Percentiles rank a stretch among this genome's conserved stretches.
phyloP scores from a whole-genome alignment of 805 yeast species.

The Zygosaccharomyces lentus region DNA sequence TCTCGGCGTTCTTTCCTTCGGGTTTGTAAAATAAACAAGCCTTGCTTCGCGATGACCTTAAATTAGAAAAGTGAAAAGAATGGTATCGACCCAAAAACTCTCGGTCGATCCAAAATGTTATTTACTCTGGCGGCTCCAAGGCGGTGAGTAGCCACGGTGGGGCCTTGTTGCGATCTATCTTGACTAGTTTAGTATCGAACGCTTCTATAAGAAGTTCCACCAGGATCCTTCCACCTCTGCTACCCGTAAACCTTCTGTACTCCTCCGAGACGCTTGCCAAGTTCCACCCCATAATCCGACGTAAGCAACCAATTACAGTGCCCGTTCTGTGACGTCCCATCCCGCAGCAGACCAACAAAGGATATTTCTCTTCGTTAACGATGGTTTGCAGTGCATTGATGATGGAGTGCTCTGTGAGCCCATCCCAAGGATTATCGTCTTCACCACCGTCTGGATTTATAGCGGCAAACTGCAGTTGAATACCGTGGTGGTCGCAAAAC shows the following conservation, averaged over 20 bases:
- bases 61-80: not conserved
- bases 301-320: conserved; percentile 88
- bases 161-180: conserved; percentile 29
- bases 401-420: conserved; percentile 77
- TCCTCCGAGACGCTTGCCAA: conserved; percentile 90
- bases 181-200: conserved; percentile 32
- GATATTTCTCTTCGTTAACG: conserved; percentile 68
- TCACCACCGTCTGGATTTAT: conserved; percentile 69
- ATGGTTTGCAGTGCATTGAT: conserved; percentile 74
- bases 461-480: conserved; percentile 78
- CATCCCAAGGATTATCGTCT: conserved; percentile 91
- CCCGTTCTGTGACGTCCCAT: conserved; percentile 99
- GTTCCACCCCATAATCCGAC: conserved; percentile 97
- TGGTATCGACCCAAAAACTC: not conserved
- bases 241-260: conserved; percentile 88
- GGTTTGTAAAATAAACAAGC: conserved; percentile 4
- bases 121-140: conserved; percentile 9
- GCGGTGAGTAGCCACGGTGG: conserved; percentile 34
- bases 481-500: conserved; percentile 68
- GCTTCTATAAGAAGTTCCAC: conserved; percentile 85
- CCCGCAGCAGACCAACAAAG: conserved; percentile 89
- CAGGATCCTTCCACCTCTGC: conserved; percentile 84
- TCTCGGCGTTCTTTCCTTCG: not conserved
- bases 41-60: conserved; percentile 4
- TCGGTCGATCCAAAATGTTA: not conserved